These are phyloP conservation scores for Fomitopsis pulvina DNA, from an alignment of 768 basidiomycete species.

Conservation along the genomic window DNA sequence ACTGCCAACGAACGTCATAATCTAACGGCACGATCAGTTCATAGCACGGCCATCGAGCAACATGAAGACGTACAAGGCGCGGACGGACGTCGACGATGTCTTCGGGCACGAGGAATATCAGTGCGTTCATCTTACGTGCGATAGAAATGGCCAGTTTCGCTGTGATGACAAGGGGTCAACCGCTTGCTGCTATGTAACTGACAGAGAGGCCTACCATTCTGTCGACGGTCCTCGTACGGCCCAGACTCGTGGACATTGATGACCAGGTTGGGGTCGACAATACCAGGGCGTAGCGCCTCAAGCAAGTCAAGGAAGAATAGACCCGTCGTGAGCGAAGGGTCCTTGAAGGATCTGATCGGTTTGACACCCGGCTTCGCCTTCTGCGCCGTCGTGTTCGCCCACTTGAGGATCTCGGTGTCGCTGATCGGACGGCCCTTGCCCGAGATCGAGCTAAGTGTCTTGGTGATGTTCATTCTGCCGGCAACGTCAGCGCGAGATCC, in stretches of 20 bases:
- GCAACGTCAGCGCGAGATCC: not conserved
- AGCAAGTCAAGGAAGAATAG: slow-evolving; percentile 91
- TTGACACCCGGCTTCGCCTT: slow-evolving; percentile 50
- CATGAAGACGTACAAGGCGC: slow-evolving; percentile 57
- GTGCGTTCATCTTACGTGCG: slow-evolving; percentile 93
- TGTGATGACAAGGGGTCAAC: slow-evolving; percentile 23
- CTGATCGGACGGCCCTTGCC: slow-evolving; percentile 76
- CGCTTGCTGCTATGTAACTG: not conserved
- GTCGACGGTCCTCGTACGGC: slow-evolving; percentile 80
- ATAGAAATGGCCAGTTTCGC: slow-evolving; percentile 98
- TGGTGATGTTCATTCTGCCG: slow-evolving; percentile 75
- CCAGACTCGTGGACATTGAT: slow-evolving; percentile 52
- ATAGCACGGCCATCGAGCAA: not conserved
- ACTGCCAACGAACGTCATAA: slow-evolving; percentile 93
- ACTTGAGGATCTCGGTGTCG: slow-evolving; percentile 91
- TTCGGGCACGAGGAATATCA: slow-evolving; percentile 96
- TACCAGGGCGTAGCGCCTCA: slow-evolving; percentile 87
- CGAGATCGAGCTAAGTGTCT: slow-evolving; percentile 75
- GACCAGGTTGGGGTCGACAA: slow-evolving; percentile 86
- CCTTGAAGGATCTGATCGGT: slow-evolving; percentile 89
- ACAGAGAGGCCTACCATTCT: slow-evolving; percentile 64
- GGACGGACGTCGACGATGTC: slow-evolving; percentile 94
- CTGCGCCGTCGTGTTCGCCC: slow-evolving; percentile 91
- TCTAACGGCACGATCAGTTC: slow-evolving; percentile 36
- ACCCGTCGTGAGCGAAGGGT: slow-evolving; percentile 81